Conservation (phyloP, 495 filamentous ascomycete genomes). For the Aspergillus steynii region DNA sequence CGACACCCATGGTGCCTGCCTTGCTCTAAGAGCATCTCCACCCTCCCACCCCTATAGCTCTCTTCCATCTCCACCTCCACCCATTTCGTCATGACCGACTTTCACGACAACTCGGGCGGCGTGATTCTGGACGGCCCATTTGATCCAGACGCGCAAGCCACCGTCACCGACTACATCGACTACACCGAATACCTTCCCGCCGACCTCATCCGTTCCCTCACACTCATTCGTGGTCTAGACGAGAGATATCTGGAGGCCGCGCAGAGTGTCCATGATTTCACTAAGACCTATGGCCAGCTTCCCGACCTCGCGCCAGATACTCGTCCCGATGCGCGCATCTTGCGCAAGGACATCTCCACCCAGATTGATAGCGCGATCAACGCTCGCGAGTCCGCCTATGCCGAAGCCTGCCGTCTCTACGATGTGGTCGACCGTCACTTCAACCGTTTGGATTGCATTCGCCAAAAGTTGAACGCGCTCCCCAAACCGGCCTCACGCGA, state of each 20-base stretch:
- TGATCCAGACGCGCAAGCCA: constrained; percentile 92
- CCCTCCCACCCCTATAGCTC: constrained; percentile 13
- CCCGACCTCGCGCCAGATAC: constrained; percentile 57
- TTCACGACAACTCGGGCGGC: constrained; percentile 45
- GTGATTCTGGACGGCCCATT: constrained; percentile 51
- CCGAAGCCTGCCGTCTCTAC: constrained; percentile 78
- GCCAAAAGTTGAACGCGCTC: constrained; percentile 77
- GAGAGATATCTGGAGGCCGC: constrained; percentile 66
- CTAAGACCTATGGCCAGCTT: constrained; percentile 70
- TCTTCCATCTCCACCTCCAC: constrained; percentile 12
- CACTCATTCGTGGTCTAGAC: constrained; percentile 82
- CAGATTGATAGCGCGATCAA: constrained; percentile 72
- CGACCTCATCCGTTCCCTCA: constrained; percentile 87
- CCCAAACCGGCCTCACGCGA: constrained; percentile 70
- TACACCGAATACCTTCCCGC: constrained; percentile 96
- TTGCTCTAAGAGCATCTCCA: constrained; percentile 13
- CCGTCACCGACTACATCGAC: constrained; percentile 93
- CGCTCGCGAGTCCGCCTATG: constrained; percentile 73
- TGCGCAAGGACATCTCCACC: constrained; percentile 77
- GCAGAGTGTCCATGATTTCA: constrained; percentile 67
- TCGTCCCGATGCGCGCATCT: constrained; percentile 51
- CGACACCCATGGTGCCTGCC: constrained; percentile 21
- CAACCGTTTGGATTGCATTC: constrained; percentile 73
- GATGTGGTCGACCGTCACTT: constrained; percentile 79
- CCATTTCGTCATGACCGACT: constrained; percentile 30